Percentiles rank a stretch among this genome's conserved stretches.
phyloP scores from a whole-genome alignment of 371 early-diverging fungal genomes.

The Lichtheimia ramosa region DNA sequence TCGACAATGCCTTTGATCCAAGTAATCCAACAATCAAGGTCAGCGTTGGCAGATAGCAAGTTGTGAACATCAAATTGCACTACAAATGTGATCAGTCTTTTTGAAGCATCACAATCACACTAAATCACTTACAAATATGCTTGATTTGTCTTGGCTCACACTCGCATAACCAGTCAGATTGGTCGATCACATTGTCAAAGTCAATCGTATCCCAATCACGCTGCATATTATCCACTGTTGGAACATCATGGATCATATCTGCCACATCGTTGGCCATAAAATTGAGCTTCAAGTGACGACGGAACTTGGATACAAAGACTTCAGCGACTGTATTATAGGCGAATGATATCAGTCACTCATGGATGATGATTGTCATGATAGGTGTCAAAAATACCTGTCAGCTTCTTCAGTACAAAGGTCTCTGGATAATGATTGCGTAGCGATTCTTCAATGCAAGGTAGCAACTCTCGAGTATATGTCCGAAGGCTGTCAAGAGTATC shows the following conservation, averaged over 20 bases:
- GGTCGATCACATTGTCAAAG: background rate
- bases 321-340: conserved; percentile 42
- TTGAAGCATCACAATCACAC: background rate
- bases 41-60: background rate
- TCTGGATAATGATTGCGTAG: conserved; percentile 29
- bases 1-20: background rate
- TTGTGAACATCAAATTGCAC: background rate
- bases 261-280: conserved; percentile 38
- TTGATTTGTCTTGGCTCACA: background rate
- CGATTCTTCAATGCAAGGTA: conserved; percentile 24
- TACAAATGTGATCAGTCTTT: background rate
- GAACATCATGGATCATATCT: background rate
- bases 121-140: background rate
- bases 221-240: background rate
- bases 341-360: background rate
- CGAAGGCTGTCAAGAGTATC: conserved; percentile 33
- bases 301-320: conserved; percentile 53
- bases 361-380: too few species aligned
- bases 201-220: background rate
- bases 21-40: background rate
- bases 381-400: conserved; percentile 26
- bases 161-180: background rate
- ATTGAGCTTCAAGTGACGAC: conserved; percentile 53
- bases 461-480: conserved; percentile 43
- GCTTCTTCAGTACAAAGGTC: conserved; percentile 28